Evolutionary conservation across 352 stramenopile species (phyloP).

Genomic region (Phytopythium oedochilum): DNA sequence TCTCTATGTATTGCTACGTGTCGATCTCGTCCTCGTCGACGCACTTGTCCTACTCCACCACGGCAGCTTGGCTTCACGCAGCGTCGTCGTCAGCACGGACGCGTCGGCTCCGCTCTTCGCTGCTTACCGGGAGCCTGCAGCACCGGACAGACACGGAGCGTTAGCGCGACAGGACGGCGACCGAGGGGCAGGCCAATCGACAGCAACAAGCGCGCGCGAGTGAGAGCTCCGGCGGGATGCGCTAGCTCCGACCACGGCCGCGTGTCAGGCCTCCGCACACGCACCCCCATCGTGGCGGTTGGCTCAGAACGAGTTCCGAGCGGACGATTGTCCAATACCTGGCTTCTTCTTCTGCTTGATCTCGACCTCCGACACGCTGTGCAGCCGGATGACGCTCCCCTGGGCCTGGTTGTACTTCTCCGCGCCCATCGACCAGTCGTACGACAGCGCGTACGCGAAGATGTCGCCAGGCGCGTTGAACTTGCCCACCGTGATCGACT

Average conservation of each 20-base stretch:
- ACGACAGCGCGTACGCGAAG: conserved; percentile 95
- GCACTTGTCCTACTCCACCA: not conserved
- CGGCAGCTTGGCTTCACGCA: not conserved
- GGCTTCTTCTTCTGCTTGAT: conserved; percentile 95
- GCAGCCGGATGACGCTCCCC: conserved; percentile 91
- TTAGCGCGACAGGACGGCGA: not conserved
- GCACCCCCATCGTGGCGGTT: conserved; percentile 5
- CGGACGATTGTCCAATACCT: conserved; percentile 38
- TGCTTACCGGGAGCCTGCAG: not conserved
- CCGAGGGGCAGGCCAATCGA: not conserved
- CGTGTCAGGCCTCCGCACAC: conserved; percentile 1
- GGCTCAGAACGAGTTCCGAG: conserved; percentile 36
- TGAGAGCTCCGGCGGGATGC: not conserved
- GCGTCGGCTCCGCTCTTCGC: not conserved
- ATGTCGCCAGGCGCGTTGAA: conserved; percentile 94
- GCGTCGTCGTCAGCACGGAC: not conserved
- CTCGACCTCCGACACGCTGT: conserved; percentile 90
- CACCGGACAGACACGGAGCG: not conserved
- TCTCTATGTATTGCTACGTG: not conserved
- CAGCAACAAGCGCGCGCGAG: conserved; percentile 3
- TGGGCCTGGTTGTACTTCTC: conserved; percentile 85
- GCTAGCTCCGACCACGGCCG: not conserved
- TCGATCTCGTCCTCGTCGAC: not conserved
- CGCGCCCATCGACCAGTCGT: conserved; percentile 96
- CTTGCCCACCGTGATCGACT: conserved; percentile 87